Conservation (phyloP, 768 basidiomycete genomes). For the Rubroboletus satanas region DNA sequence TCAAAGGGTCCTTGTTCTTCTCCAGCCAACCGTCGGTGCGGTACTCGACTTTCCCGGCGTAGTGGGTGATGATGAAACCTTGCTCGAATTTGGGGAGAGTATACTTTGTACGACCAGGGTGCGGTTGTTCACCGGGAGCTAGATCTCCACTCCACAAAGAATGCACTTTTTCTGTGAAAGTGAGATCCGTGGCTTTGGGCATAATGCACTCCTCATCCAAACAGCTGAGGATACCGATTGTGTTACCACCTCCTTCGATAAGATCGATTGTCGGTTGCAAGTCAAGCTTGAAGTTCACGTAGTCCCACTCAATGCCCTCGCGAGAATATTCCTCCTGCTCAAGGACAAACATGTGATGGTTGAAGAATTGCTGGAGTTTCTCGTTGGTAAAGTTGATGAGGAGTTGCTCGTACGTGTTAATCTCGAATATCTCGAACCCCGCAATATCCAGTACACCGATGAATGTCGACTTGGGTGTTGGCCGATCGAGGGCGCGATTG, state of each 20-base stretch:
- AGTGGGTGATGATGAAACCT: constrained; percentile 93
- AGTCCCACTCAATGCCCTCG: constrained; percentile 96
- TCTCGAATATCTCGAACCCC: constrained; percentile 95
- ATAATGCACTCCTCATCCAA: constrained; percentile 99
- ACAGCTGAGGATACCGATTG: constrained; percentile 87
- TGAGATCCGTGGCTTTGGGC: constrained; percentile 95
- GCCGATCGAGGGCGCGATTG: constrained; percentile 90
- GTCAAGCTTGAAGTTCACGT: constrained; percentile 96
- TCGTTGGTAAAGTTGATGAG: constrained; percentile 99
- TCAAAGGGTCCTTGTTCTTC: constrained; percentile 99
- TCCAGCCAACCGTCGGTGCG: constrained; percentile 95
- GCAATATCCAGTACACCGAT: constrained; percentile 99
- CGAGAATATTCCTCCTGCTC: constrained; percentile 98
- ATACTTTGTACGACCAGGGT: constrained; percentile 82
- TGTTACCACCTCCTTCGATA: constrained; percentile 71
- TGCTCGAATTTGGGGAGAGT: constrained; percentile 84
- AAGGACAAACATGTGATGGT: constrained; percentile 99
- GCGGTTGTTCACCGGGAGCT: constrained; percentile 43
- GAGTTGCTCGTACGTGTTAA: constrained; percentile 95
- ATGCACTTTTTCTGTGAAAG: constrained; percentile 91
- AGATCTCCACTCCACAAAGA: constrained; percentile 59
- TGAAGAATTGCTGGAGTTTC: constrained; percentile 96
- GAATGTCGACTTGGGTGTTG: constrained; percentile 87
- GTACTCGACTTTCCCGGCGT: constrained; percentile 96
- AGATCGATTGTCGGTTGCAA: constrained; percentile 98